Base-by-base conservation (phyloP, 1,284 basidiomycete genomes). In the Tilletia setariae region DNA sequence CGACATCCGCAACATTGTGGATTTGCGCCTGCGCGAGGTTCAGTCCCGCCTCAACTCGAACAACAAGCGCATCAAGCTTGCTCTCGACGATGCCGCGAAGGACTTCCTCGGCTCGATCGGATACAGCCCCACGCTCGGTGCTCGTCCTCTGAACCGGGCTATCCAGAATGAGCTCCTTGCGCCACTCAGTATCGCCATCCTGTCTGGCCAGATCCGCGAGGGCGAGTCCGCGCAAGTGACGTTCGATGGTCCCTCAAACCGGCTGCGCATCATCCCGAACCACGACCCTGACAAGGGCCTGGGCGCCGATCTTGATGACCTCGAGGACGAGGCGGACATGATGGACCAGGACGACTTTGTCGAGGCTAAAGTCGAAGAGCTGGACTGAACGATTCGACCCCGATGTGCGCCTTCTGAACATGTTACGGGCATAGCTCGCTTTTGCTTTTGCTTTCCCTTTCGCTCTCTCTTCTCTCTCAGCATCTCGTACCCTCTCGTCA, bases 141-240 rank as follows among this genome's bases (percentile, higher is more conserved):
- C 94, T 67, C 89, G 95, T 66, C 95, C 95, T 1, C 87, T 98
- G 73, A 91, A 93, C 80, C 88, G 94, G 51, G 88, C 91, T 8
- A 96, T 99, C 78, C 94, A 97, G 84, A 90, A 88, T 78, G 93
- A 98, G 82, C 86, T 98, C 62, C 87, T 98, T 76, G 94, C 96
- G 83, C 95, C 95, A 9, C 85, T 98, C 59, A 93, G 93, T 21
- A 86, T 91, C 70, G 87, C 93, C 85, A 87, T 98, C 63, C 88
- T 98, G 62, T 90, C 91, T 46, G 92, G 91, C 74, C 87, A 89
- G 64, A 85, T 96, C 67, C 87, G 89, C 63, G 93, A 98, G 70
- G 90, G 90, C 44, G 93, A 96, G 83, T 86, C 83, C 0, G 90
- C 92, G 8, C 84, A 85, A 44, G 87, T 98, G 67, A 87, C 87